Percentiles rank a stretch among this genome's conserved stretches.
phyloP scores from a whole-genome alignment of 2,329 filamentous ascomycete species.

The Rasamsonia emersonii region DNA sequence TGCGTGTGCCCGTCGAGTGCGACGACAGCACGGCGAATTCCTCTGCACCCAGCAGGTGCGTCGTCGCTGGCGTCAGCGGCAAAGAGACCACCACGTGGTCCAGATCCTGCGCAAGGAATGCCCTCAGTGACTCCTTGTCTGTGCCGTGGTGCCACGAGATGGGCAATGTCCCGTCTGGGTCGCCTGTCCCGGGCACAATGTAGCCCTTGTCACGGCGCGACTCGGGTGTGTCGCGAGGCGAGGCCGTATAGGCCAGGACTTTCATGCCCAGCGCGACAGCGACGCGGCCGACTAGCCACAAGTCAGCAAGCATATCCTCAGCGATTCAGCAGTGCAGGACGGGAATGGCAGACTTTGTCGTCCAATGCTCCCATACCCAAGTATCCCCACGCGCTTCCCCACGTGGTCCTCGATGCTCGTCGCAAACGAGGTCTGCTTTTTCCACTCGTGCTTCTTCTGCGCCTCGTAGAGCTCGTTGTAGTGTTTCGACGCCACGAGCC shows the following conservation, averaged over 20 bases:
- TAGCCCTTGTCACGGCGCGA: slow-evolving; percentile 57
- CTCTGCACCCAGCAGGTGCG: slow-evolving; percentile 43
- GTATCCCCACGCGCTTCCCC: slow-evolving; percentile 50
- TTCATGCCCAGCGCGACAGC: slow-evolving; percentile 60
- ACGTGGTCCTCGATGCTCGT: slow-evolving; percentile 40
- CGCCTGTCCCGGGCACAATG: slow-evolving; percentile 59
- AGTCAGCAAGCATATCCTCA: slow-evolving; percentile 7
- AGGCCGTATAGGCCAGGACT: slow-evolving; percentile 67
- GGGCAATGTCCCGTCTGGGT: slow-evolving; percentile 48
- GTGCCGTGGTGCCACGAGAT: slow-evolving; percentile 50
- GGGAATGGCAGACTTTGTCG: slow-evolving; percentile 41
- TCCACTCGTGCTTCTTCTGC: slow-evolving; percentile 51
- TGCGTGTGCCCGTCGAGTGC: slow-evolving; percentile 19
- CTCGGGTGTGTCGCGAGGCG: slow-evolving; percentile 57
- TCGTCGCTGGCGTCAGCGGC: slow-evolving; percentile 50
- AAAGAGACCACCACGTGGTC: slow-evolving; percentile 51
- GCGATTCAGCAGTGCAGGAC: neutral
- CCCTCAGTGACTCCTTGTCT: slow-evolving; percentile 42
- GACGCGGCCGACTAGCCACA: slow-evolving; percentile 42
- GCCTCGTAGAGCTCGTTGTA: slow-evolving; percentile 48
- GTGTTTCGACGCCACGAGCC: slow-evolving; percentile 48
- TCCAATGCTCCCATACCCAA: slow-evolving; percentile 56
- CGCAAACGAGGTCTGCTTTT: slow-evolving; percentile 2
- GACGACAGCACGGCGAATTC: slow-evolving; percentile 49
- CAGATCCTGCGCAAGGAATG: slow-evolving; percentile 47